Percentiles rank a stretch among this genome's conserved stretches.
Evolutionary conservation across 257 asterid genomes (phyloP).

Genomic region (Capsicum chinense): DNA sequence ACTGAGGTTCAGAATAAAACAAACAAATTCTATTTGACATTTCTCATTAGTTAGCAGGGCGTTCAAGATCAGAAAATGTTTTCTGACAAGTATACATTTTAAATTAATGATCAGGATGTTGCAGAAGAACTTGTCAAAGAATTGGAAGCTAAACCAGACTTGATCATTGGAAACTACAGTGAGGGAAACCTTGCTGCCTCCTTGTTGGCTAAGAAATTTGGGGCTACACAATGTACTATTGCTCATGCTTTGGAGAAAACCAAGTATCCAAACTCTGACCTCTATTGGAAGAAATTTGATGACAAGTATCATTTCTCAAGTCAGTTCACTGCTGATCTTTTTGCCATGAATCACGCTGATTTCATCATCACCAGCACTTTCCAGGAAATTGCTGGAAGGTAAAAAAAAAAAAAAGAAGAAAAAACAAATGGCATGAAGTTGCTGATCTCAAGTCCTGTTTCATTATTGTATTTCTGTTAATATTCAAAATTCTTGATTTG

Average conservation of each 20-base stretch:
- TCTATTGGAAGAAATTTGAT: slow-evolving; percentile 41
- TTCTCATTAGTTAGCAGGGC: not conserved
- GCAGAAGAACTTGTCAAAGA: slow-evolving; percentile 42
- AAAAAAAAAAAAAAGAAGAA: not conserved
- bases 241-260: slow-evolving; percentile 51
- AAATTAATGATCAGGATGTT: slow-evolving; percentile 35
- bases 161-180: slow-evolving; percentile 47
- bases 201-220: slow-evolving; percentile 42
- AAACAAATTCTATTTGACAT: not conserved
- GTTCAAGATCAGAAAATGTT: not conserved
- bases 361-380: slow-evolving; percentile 46
- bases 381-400: slow-evolving; percentile 40
- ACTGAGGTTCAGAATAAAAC: slow-evolving; percentile 37
- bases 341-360: slow-evolving; percentile 43
- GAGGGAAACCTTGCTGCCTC: slow-evolving; percentile 50
- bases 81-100: not conserved
- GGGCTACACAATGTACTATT: slow-evolving; percentile 46
- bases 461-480: not conserved
- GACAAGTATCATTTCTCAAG: slow-evolving; percentile 46
- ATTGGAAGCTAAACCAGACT: slow-evolving; percentile 37
- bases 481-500: not conserved
- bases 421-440: not conserved
- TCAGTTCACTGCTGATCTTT: slow-evolving; percentile 45
- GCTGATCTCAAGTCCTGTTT: not conserved
- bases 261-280: slow-evolving; percentile 41